Percentiles rank a stretch among this genome's conserved stretches.
phyloP scores from a whole-genome alignment of 108 stramenopile genomes.

The Thalassiosira profunda region DNA sequence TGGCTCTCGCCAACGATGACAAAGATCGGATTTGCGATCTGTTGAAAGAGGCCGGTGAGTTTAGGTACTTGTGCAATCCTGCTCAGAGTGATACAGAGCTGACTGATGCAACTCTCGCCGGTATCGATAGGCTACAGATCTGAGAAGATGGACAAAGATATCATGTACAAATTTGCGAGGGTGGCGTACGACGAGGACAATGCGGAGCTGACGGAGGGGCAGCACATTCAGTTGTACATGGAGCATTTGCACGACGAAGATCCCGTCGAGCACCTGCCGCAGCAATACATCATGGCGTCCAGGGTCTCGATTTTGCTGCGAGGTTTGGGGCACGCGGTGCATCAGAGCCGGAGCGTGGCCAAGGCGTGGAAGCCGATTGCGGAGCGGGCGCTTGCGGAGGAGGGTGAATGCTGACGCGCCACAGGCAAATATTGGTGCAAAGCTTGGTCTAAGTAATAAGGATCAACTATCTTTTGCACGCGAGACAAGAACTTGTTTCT shows the following conservation, averaged over 20 bases:
- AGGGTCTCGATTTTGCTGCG: constrained; percentile 72
- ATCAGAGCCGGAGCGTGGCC: constrained; percentile 72
- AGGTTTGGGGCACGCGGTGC: constrained; percentile 77
- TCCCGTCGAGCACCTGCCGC: constrained; percentile 68
- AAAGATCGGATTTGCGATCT: constrained; percentile 52
- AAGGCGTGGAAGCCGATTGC: constrained; percentile 82
- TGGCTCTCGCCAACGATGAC: constrained; percentile 82
- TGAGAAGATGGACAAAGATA: constrained; percentile 67
- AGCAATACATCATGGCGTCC: constrained; percentile 74
- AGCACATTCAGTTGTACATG: constrained; percentile 87
- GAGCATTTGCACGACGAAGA: constrained; percentile 74
- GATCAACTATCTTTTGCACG: no score
- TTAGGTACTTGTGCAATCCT: no score
- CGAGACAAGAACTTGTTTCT: no score
- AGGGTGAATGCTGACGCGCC: no score
- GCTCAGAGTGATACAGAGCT: no score
- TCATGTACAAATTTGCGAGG: constrained; percentile 76
- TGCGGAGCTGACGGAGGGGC: constrained; percentile 63
- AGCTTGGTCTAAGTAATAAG: no score
- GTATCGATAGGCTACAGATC: constrained; percentile 72
- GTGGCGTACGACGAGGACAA: constrained; percentile 78
- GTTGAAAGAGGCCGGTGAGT: constrained; percentile 74
- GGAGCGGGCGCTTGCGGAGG: constrained; percentile 61
- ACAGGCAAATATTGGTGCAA: no score
- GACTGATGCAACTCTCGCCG: no score